Percentiles rank a stretch among this genome's conserved stretches.
Conservation (phyloP, 176 grass and related monocot species). For the Saccharum officinarum region DNA sequence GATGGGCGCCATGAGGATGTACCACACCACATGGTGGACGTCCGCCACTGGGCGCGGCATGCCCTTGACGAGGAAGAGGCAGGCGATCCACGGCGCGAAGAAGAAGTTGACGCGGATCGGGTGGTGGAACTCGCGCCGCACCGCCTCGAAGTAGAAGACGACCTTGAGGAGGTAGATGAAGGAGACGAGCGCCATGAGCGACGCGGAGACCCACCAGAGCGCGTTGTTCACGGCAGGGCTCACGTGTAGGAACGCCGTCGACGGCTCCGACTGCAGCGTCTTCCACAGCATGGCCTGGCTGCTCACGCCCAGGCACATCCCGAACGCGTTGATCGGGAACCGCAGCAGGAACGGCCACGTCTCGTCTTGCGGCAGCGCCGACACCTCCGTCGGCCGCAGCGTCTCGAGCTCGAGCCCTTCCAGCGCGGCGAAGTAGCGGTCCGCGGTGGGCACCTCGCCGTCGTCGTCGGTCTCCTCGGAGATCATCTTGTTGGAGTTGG, state of each 20-base stretch:
- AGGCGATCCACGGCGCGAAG: conserved; percentile 77
- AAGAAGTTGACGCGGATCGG: conserved; percentile 88
- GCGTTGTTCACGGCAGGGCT: conserved; percentile 40
- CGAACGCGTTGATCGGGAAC: conserved; percentile 71
- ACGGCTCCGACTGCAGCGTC: conserved; percentile 43
- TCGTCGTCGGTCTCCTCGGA: conserved; percentile 26
- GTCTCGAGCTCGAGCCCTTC: conserved; percentile 85
- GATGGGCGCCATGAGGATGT: conserved; percentile 52
- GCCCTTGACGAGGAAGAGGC: conserved; percentile 64
- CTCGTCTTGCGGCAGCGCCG: conserved; percentile 69
- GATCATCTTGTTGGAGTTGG: too few relatives aligned
- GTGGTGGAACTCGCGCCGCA: conserved; percentile 69
- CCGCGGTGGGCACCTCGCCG: conserved; percentile 39
- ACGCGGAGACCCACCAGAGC: conserved; percentile 65
- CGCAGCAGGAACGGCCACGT: conserved; percentile 87
- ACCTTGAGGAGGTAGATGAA: conserved; percentile 61
- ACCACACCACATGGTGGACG: conserved; percentile 44
- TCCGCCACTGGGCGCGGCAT: neutral
- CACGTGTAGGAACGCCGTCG: conserved; percentile 51
- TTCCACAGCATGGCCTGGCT: conserved; percentile 92
- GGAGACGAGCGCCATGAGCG: conserved; percentile 49
- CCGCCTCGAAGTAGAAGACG: conserved; percentile 64
- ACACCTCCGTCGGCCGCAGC: conserved; percentile 45
- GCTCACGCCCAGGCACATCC: conserved; percentile 75
- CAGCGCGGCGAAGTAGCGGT: conserved; percentile 75